Evolutionary conservation across 2,329 filamentous ascomycete genomes (phyloP).

Genomic region (Aspergillus intermedius): DNA sequence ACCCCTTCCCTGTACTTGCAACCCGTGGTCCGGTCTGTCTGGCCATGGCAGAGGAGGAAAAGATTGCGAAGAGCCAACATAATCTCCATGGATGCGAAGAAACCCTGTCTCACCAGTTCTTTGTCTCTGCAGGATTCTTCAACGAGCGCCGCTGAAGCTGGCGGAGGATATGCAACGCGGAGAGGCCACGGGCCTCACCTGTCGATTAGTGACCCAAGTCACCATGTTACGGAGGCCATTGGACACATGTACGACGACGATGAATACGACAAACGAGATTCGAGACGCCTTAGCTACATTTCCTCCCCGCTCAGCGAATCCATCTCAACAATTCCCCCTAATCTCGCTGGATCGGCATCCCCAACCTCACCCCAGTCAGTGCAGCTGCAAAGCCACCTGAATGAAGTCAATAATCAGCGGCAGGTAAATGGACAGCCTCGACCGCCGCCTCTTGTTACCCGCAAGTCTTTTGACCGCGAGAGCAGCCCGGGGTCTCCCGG

Average conservation of each 20-base stretch:
- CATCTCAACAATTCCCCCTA: conserved; percentile 33
- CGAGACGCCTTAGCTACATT: conserved; percentile 70
- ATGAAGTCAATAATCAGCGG: conserved; percentile 20
- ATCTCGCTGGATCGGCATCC: conserved; percentile 20
- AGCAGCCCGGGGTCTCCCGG: conserved; percentile 47
- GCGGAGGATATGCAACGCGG: conserved; percentile 45
- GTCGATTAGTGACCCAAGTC: conserved; percentile 77
- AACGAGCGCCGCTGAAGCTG: conserved; percentile 34
- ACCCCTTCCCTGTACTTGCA: conserved; percentile 3
- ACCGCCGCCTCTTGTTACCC: conserved; percentile 15
- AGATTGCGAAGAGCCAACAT: background rate
- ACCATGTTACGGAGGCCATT: conserved; percentile 92
- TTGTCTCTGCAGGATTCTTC: conserved; percentile 30
- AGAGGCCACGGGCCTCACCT: conserved; percentile 56
- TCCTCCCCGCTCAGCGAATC: conserved; percentile 43
- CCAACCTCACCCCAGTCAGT: conserved; percentile 22
- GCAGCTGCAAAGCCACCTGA: conserved; percentile 26
- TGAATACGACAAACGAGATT: conserved; percentile 53
- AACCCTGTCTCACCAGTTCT: background rate
- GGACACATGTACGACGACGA: conserved; percentile 82
- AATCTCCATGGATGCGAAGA: background rate
- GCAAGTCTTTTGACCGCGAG: conserved; percentile 37
- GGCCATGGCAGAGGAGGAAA: background rate
- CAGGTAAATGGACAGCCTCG: conserved; percentile 29
- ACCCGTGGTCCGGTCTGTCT: conserved; percentile 1